Base-by-base conservation (phyloP, 371 early-diverging fungal species). In the Globomyces sp. region DNA sequence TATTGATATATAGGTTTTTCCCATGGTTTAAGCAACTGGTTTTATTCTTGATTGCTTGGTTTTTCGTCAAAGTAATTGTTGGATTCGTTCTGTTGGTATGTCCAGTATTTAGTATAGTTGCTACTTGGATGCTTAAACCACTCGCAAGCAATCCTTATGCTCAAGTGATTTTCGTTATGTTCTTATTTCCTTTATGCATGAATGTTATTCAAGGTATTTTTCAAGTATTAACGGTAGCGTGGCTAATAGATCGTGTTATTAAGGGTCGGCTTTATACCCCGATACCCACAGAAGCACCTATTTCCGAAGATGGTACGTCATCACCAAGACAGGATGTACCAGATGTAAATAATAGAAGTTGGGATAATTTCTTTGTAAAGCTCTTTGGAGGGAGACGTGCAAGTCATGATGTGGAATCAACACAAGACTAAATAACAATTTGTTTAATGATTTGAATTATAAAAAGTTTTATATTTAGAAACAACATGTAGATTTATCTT, bases 151-250 rank as follows among this genome's bases (percentile, higher is more conserved):
- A 52, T n/a, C 40, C 68, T 41, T 57, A 70, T 11, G 24, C 24
- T 24, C 76, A 78, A 60, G 71, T 76, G 46, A 57, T 78, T 1
- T 68, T 78, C 45, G 79, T 78, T 5, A 74, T 78, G 79, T 71
- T 78, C 9, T 39, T 78, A 1, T 76, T 78, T 49, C 79, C 79
- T 36, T 68, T 78, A 48, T 49, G 64, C 39, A 78, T 78, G 79
- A 78, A 78, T 55, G 66, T 78, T 47, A 41, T 73, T 46, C 79
- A 78, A 61, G 55, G 55, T 55, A 55, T 11, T 41, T 39, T 39
- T 24, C 24, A 24, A 24, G 6, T 6, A 24, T 39, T 39, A 39
- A 39, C 10, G n/a, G 5, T 39, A 55, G 78, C 78, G 2, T 75
- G 75, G 78, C 58, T 78, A 59, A 78, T 71, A 24, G 78, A 78